phyloP scores from a whole-genome alignment of 352 stramenopile genomes.

The Phytophthora quininea region DNA sequence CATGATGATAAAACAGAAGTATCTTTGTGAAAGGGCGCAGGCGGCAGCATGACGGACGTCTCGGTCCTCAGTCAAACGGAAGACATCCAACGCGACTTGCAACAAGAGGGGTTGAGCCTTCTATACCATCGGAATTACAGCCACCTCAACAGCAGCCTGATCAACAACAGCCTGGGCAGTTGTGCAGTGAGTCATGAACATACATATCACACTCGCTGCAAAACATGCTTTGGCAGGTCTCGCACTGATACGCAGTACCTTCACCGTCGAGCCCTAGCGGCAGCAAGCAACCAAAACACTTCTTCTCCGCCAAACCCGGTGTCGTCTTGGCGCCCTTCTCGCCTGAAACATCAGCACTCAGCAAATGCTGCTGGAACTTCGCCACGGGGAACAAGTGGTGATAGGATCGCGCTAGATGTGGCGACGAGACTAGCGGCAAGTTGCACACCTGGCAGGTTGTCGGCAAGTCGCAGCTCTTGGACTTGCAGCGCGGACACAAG shows the following conservation, averaged over 20 bases:
- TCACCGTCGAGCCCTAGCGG: slow-evolving; percentile 54
- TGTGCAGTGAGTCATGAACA: slow-evolving; percentile 98
- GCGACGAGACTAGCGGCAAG: slow-evolving; percentile 95
- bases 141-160: too few relatives aligned
- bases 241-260: slow-evolving; percentile 81
- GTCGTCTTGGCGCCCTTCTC: slow-evolving; percentile 26
- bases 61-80: too few relatives aligned
- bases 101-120: too few relatives aligned
- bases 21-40: neutral
- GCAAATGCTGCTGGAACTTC: slow-evolving; percentile 88
- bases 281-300: slow-evolving; percentile 86
- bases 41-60: too few relatives aligned
- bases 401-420: slow-evolving; percentile 97
- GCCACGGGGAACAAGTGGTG: slow-evolving; percentile 98
- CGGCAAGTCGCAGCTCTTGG: slow-evolving; percentile 95
- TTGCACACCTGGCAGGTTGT: slow-evolving; percentile 97
- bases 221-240: slow-evolving; percentile 92
- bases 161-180: slow-evolving; percentile 95
- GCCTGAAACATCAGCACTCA: slow-evolving; percentile 32
- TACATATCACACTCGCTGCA: slow-evolving; percentile 98
- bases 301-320: slow-evolving; percentile 37
- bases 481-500: slow-evolving; percentile 94
- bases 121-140: too few relatives aligned
- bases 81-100: too few relatives aligned
- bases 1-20: slow-evolving; percentile 31